A percentile compares a stretch with the other conserved stretches of the same genome.
phyloP scores from a whole-genome alignment of 768 basidiomycete genomes.

The Russula sp. region DNA sequence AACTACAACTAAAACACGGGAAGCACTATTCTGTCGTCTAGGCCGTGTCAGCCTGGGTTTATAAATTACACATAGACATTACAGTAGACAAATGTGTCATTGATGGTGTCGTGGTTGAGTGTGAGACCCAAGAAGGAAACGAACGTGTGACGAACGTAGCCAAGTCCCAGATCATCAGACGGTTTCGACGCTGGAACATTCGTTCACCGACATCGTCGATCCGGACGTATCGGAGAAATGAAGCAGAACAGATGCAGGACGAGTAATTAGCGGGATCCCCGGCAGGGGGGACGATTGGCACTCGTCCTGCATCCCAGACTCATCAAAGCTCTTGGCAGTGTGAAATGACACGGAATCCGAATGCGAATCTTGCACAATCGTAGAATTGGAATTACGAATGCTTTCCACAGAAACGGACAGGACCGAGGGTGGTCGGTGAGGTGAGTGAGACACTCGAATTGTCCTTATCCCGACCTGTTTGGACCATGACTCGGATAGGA shows the following conservation, averaged over 20 bases:
- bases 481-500: neutral
- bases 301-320: neutral
- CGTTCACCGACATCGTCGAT: neutral
- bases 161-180: neutral
- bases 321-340: constrained; percentile 5
- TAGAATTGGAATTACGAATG: constrained; percentile 5
- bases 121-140: too few relatives aligned
- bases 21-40: too few relatives aligned
- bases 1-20: too few relatives aligned
- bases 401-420: constrained; percentile 1
- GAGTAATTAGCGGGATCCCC: neutral
- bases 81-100: too few relatives aligned
- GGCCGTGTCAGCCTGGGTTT: too few relatives aligned
- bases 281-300: too few relatives aligned
- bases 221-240: constrained; percentile 32
- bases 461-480: neutral
- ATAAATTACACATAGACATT: too few relatives aligned
- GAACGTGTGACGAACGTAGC: too few relatives aligned
- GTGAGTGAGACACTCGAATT: neutral
- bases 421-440: neutral
- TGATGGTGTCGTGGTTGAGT: too few relatives aligned
- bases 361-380: neutral
- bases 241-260: constrained; percentile 9
- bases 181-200: neutral
- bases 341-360: constrained; percentile 7